These are phyloP conservation scores for Chalaropsis thielavioides DNA, from an alignment of 2,329 filamentous ascomycete species.

Conservation along the genomic window DNA sequence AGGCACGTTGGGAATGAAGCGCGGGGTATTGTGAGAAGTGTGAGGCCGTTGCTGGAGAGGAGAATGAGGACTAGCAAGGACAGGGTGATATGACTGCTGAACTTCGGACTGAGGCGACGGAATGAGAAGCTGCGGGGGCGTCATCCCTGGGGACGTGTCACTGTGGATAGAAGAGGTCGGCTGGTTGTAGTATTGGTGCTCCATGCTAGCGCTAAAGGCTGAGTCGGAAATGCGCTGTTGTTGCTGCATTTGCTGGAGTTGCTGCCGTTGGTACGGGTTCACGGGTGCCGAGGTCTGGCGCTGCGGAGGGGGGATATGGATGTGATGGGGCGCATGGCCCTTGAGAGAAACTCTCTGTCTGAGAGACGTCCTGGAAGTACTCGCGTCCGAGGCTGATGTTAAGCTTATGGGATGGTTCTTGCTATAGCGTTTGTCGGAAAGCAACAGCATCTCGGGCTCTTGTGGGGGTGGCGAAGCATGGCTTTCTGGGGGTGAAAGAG, in stretches of 20 bases:
- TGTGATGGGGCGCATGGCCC: conserved; percentile 37
- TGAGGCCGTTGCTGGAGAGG: conserved; percentile 46
- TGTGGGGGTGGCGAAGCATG: conserved; percentile 20
- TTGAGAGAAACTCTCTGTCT: conserved; percentile 41
- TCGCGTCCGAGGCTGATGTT: neutral
- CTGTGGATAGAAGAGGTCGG: conserved; percentile 24
- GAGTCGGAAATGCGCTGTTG: conserved; percentile 28
- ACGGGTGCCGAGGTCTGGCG: conserved; percentile 25
- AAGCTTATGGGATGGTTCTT: conserved; percentile 19
- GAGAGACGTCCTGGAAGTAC: conserved; percentile 30
- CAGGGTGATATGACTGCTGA: conserved; percentile 44
- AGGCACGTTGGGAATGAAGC: conserved; percentile 8
- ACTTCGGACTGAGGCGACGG: conserved; percentile 27
- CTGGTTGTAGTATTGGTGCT: conserved; percentile 28
- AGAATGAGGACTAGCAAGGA: conserved; percentile 48
- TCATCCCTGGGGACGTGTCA: conserved; percentile 16
- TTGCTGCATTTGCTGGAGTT: conserved; percentile 17
- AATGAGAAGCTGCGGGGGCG: conserved; percentile 13
- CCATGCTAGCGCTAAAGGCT: conserved; percentile 35
- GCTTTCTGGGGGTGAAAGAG: conserved; percentile 34
- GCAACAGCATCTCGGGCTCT: conserved; percentile 13
- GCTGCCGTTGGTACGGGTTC: conserved; percentile 18
- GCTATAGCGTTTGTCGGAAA: conserved; percentile 15
- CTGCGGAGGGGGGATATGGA: conserved; percentile 37
- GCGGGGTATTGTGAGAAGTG: conserved; percentile 30